Evolutionary conservation across 1,284 basidiomycete genomes (phyloP).

Genomic region (Gomphus bonarii): DNA sequence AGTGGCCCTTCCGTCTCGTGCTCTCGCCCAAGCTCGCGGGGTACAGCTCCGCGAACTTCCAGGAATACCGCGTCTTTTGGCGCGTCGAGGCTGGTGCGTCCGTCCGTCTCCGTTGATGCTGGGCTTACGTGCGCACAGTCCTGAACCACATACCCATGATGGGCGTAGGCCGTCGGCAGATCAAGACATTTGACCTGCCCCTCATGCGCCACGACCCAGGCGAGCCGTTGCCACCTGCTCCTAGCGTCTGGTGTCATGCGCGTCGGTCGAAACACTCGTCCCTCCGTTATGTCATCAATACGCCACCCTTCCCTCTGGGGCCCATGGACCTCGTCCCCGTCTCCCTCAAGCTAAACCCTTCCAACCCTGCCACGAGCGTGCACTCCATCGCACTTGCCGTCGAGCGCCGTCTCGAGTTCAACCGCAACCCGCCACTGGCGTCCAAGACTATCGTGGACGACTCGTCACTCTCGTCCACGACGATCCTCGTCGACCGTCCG

Average conservation of each 20-base stretch:
- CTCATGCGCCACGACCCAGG: slow-evolving; percentile 56
- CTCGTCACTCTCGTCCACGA: background rate
- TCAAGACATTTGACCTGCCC: slow-evolving; percentile 57
- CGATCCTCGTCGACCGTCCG: slow-evolving; percentile 2
- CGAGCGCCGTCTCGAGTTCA: slow-evolving; percentile 22
- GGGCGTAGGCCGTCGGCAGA: slow-evolving; percentile 54
- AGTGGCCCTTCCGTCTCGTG: slow-evolving; percentile 60
- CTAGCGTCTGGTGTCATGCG: slow-evolving; percentile 13
- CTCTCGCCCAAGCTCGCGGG: slow-evolving; percentile 55
- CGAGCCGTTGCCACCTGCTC: slow-evolving; percentile 21
- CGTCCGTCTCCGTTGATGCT: background rate
- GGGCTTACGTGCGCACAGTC: slow-evolving; percentile 22
- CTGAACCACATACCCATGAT: slow-evolving; percentile 53
- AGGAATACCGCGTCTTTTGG: slow-evolving; percentile 73
- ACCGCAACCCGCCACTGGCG: background rate
- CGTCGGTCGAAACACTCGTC: slow-evolving; percentile 23
- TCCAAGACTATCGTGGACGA: background rate
- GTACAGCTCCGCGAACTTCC: slow-evolving; percentile 60
- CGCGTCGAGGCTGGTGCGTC: slow-evolving; percentile 66
- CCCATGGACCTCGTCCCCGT: slow-evolving; percentile 31
- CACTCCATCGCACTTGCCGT: slow-evolving; percentile 27
- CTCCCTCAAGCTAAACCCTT: slow-evolving; percentile 25
- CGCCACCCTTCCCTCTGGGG: slow-evolving; percentile 28
- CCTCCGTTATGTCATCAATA: slow-evolving; percentile 26
- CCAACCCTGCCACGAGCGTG: slow-evolving; percentile 24